Conservation (phyloP, 352 stramenopile species). For the Phytophthora fragariae region DNA sequence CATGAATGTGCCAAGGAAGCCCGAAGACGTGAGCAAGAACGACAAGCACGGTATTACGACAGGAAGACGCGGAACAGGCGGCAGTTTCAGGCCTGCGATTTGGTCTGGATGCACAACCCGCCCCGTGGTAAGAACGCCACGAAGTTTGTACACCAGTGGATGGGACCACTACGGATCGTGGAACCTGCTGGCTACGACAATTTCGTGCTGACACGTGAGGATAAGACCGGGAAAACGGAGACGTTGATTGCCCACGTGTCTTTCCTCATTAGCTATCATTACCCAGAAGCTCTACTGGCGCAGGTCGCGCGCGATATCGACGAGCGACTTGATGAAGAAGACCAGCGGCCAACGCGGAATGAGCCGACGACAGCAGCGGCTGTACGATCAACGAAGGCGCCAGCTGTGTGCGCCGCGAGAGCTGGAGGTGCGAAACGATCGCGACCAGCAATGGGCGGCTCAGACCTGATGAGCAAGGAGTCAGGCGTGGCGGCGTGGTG, state of each 20-base stretch:
- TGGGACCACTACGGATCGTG: background rate
- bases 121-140: background rate
- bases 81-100: background rate
- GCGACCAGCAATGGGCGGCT: background rate
- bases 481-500: background rate
- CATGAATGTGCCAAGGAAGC: conserved; percentile 1
- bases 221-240: background rate
- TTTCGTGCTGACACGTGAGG: background rate
- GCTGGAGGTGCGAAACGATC: background rate
- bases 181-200: background rate
- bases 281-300: background rate
- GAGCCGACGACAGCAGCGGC: background rate
- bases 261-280: background rate
- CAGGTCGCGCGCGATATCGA: background rate
- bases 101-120: conserved; percentile 8
- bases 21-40: background rate
- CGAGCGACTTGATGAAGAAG: background rate
- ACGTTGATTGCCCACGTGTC: background rate
- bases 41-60: background rate
- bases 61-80: background rate
- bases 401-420: background rate
- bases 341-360: background rate
- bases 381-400: background rate
- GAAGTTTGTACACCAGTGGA: background rate
- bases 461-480: no score